Percentiles rank a stretch among this genome's conserved stretches.
phyloP scores from a whole-genome alignment of 1,139 yeast genomes.

The Pichia sp. region DNA sequence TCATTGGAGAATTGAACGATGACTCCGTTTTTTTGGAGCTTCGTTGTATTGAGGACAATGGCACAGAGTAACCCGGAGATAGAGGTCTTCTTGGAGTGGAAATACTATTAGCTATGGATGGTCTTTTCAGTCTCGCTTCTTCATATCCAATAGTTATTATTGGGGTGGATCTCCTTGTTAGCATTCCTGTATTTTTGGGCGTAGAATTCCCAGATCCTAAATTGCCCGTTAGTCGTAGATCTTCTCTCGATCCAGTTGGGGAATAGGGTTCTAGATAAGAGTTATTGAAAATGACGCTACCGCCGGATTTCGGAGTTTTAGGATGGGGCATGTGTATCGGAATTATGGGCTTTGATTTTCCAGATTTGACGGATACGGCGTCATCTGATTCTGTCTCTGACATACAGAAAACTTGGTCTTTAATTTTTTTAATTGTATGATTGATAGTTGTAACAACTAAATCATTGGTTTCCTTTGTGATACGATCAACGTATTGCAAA shows the following conservation, averaged over 20 bases:
- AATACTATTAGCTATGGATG: background rate
- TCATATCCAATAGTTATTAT: conserved; percentile 15
- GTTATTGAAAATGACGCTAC: conserved; percentile 30
- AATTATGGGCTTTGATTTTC: background rate
- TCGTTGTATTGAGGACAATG: conserved; percentile 49
- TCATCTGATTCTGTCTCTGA: conserved; percentile 19
- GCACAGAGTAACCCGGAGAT: conserved; percentile 45
- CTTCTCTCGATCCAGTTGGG: conserved; percentile 9
- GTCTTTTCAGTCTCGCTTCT: conserved; percentile 1
- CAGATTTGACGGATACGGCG: conserved; percentile 3
- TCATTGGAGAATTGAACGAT: conserved; percentile 33
- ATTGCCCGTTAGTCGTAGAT: background rate
- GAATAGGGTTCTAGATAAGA: conserved; percentile 32
- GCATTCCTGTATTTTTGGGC: conserved; percentile 23
- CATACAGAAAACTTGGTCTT: conserved; percentile 30
- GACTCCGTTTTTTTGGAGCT: conserved; percentile 1
- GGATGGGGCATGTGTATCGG: conserved; percentile 4
- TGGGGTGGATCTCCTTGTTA: conserved; percentile 17
- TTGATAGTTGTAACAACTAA: conserved; percentile 60
- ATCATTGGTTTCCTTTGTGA: conserved; percentile 73
- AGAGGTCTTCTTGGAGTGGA: conserved; percentile 30
- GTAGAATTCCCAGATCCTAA: conserved; percentile 27
- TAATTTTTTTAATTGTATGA: conserved; percentile 50
- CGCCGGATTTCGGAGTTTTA: conserved; percentile 10
- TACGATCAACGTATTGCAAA: conserved; percentile 67